Conservation (phyloP, 139 green algal genomes). For the Auxenochlorella pyrenoidosa region DNA sequence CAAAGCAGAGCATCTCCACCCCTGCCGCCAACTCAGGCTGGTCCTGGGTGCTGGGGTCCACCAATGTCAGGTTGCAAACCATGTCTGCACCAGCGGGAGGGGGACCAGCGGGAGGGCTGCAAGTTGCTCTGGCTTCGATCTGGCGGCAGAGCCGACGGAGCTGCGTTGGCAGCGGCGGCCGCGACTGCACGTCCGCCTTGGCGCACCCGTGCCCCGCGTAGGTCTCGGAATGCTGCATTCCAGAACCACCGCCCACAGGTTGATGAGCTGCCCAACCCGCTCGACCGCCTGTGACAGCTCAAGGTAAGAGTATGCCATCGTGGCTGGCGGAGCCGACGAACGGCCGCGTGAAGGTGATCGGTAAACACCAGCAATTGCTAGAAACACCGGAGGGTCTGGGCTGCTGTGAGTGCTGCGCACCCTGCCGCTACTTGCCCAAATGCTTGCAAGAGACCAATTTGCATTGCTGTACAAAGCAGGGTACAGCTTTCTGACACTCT, state of each 20-base stretch:
- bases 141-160: neutral
- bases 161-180: neutral
- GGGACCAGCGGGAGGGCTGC: neutral
- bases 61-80: slow-evolving; percentile 51
- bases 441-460: too few relatives aligned
- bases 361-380: neutral
- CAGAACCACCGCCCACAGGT: slow-evolving; percentile 48
- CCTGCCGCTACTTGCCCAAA: too few relatives aligned
- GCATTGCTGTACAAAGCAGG: too few relatives aligned
- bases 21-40: slow-evolving; percentile 4
- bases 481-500: too few relatives aligned
- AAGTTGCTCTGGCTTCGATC: neutral
- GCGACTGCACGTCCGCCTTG: too few relatives aligned
- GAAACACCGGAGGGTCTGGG: too few relatives aligned
- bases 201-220: slow-evolving; percentile 44
- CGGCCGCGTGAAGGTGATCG: neutral
- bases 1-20: slow-evolving; percentile 52
- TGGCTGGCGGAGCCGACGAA: neutral
- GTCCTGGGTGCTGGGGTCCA: slow-evolving; percentile 36
- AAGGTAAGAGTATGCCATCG: slow-evolving; percentile 5
- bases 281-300: slow-evolving; percentile 15
- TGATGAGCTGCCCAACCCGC: neutral
- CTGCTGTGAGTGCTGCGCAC: neutral
- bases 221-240: slow-evolving; percentile 48
- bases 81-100: slow-evolving; percentile 23